Evolutionary conservation across 768 basidiomycete genomes (phyloP).

Genomic region (Sporobolomyces pararoseus): DNA sequence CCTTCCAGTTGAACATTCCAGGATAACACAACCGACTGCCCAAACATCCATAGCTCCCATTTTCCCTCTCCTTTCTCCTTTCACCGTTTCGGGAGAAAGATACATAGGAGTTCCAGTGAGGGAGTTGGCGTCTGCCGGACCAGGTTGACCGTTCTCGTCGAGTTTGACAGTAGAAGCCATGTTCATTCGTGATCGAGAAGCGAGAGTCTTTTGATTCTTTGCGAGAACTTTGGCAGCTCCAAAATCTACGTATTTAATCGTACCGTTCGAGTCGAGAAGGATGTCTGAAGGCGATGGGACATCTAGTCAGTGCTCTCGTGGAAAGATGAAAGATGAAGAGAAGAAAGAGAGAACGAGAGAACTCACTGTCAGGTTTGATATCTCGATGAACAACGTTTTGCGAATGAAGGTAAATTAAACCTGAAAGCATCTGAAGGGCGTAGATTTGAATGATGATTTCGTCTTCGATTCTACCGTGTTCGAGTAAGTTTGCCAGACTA

Average conservation of each 20-base stretch:
- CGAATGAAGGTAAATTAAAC: slow-evolving; percentile 86
- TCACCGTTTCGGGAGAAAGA: slow-evolving; percentile 98
- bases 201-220: slow-evolving; percentile 74
- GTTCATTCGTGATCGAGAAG: slow-evolving; percentile 45
- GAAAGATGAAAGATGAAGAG: background rate
- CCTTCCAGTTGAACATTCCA: slow-evolving; percentile 91
- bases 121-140: slow-evolving; percentile 54
- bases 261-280: slow-evolving; percentile 77
- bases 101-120: slow-evolving; percentile 97
- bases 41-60: slow-evolving; percentile 98
- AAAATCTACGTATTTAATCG: slow-evolving; percentile 96
- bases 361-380: slow-evolving; percentile 96
- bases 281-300: slow-evolving; percentile 61
- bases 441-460: slow-evolving; percentile 93
- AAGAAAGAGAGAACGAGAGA: background rate
- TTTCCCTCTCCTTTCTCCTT: slow-evolving; percentile 79
- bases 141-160: slow-evolving; percentile 15
- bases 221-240: slow-evolving; percentile 95
- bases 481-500: slow-evolving; percentile 78
- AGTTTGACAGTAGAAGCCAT: background rate
- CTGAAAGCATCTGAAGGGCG: slow-evolving; percentile 94
- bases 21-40: slow-evolving; percentile 94
- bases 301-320: background rate
- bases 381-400: slow-evolving; percentile 91
- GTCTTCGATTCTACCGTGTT: slow-evolving; percentile 92